Evolutionary conservation across 73 alveolate genomes (phyloP).

Genomic region (Blepharisma japonicum): DNA sequence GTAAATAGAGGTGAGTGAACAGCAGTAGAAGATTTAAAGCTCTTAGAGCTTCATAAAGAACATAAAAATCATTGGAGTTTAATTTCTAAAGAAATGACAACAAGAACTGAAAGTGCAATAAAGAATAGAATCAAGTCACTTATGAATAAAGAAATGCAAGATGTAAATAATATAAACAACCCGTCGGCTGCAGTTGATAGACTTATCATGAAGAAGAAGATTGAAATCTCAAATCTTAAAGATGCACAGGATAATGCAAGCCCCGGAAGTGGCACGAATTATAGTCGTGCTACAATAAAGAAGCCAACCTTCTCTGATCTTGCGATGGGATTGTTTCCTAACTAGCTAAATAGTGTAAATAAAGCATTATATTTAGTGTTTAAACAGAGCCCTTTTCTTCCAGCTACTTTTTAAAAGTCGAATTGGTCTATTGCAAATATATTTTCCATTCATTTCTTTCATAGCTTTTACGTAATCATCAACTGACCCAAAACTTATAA

Average conservation of each 20-base stretch:
- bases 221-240: no score
- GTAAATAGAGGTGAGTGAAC: slow-evolving; percentile 88
- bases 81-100: slow-evolving; percentile 59
- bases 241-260: slow-evolving; percentile 12
- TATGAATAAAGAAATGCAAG: slow-evolving; percentile 9
- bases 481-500: slow-evolving; percentile 73
- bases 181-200: neutral
- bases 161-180: neutral
- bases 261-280: slow-evolving; percentile 18
- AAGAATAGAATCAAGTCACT: slow-evolving; percentile 57
- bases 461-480: slow-evolving; percentile 85
- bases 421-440: slow-evolving; percentile 93
- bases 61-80: slow-evolving; percentile 81
- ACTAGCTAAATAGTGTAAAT: no score
- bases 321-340: no score
- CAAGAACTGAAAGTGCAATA: slow-evolving; percentile 79
- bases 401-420: slow-evolving; percentile 76
- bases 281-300: neutral
- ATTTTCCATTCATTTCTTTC: slow-evolving; percentile 96
- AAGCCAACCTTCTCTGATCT: neutral
- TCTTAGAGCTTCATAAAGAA: slow-evolving; percentile 45
- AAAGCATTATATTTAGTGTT: slow-evolving; percentile 12
- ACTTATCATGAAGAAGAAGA: no score
- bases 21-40: slow-evolving; percentile 78
- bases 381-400: slow-evolving; percentile 67